Conservation (phyloP, 148 eudicot genomes). For the Silene latifolia region DNA sequence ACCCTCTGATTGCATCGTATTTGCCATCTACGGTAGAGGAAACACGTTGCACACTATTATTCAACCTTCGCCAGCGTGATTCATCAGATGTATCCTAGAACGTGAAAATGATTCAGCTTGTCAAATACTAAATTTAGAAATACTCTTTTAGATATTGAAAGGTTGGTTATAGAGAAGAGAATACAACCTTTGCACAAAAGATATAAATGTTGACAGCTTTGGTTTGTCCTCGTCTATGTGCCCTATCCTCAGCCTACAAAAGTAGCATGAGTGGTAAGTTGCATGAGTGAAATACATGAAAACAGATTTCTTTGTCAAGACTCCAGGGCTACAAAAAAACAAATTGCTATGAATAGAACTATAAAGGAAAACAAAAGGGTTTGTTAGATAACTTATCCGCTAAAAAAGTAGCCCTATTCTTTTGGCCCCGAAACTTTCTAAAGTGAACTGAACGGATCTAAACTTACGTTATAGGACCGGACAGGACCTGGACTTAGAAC, state of each 20-base stretch:
- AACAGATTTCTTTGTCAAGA: constrained; percentile 3
- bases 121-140: constrained; percentile 4
- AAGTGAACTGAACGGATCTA: too few species aligned
- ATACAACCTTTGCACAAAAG: constrained; percentile 84
- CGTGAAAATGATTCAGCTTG: constrained; percentile 10
- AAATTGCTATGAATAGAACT: not conserved
- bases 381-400: not conserved
- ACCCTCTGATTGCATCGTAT: constrained; percentile 59
- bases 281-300: constrained; percentile 7
- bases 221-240: constrained; percentile 92
- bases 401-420: not conserved
- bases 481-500: too few species aligned
- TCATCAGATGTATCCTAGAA: constrained; percentile 86
- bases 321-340: not conserved
- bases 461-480: too few species aligned
- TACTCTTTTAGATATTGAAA: not conserved
- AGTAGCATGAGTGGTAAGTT: constrained; percentile 12
- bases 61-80: constrained; percentile 66
- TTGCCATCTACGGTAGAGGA: constrained; percentile 88
- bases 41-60: constrained; percentile 71
- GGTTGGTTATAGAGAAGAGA: not conserved
- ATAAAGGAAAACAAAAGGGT: not conserved
- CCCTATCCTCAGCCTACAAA: constrained; percentile 92
- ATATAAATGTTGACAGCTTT: constrained; percentile 86
- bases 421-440: too few species aligned